A percentile compares a stretch with the other conserved stretches of the same genome.
These are phyloP conservation scores for Pseudopediastrum boryanum DNA, from an alignment of 139 green algal genomes.

Conservation along the genomic window DNA sequence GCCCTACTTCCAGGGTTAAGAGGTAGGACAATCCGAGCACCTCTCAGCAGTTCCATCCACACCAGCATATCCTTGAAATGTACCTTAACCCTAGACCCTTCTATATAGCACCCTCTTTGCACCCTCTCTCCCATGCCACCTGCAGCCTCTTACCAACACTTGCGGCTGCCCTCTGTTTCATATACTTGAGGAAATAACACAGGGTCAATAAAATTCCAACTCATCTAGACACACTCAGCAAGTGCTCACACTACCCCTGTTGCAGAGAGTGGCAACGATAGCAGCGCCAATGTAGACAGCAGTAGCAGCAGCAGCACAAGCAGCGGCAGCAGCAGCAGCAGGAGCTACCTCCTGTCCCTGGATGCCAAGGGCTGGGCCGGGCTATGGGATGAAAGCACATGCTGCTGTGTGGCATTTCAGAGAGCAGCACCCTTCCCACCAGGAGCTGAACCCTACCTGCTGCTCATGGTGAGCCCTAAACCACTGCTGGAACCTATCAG, in stretches of 20 bases:
- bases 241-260: no score
- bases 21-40: background rate
- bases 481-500: background rate
- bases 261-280: no score
- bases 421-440: slow-evolving; percentile 23
- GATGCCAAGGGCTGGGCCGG: slow-evolving; percentile 26
- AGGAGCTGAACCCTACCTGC: background rate
- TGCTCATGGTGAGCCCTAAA: slow-evolving; percentile 15
- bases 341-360: slow-evolving; percentile 21
- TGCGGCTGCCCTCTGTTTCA: background rate
- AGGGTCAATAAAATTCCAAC: no score
- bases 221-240: no score
- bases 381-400: slow-evolving; percentile 32
- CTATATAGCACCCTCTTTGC: background rate
- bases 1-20: slow-evolving; percentile 23
- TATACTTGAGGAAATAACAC: no score
- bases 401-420: slow-evolving; percentile 1
- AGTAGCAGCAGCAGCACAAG: no score
- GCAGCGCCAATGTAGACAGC: no score
- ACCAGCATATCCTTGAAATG: background rate
- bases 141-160: background rate
- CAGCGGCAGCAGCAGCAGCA: no score
- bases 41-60: no score
- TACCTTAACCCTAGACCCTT: background rate
- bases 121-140: background rate